Percentiles rank a stretch among this genome's conserved stretches.
These are phyloP conservation scores for Haplosporangium gracile DNA, from an alignment of 192 early-diverging fungal genomes.

Conservation along the genomic window DNA sequence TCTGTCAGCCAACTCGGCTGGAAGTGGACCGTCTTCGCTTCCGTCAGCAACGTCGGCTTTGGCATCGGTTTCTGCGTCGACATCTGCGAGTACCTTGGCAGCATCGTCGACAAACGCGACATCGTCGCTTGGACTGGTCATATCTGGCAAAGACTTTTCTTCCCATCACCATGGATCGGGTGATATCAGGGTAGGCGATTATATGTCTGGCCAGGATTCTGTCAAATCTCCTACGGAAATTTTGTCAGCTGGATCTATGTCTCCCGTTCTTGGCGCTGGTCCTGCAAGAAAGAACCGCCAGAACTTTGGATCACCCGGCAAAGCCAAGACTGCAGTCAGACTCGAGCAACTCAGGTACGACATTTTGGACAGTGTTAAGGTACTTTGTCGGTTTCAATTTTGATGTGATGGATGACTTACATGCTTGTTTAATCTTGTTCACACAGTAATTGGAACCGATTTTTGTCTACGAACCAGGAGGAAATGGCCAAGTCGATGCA, in stretches of 20 bases:
- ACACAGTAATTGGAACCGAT: slow-evolving; percentile 71
- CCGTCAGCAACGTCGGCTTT: slow-evolving; percentile 33
- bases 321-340: slow-evolving; percentile 42
- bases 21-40: neutral
- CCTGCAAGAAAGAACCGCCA: slow-evolving; percentile 42
- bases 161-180: neutral
- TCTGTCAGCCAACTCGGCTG: neutral
- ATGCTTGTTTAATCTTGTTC: neutral
- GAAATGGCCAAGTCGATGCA: slow-evolving; percentile 77
- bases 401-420: neutral
- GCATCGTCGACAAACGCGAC: neutral
- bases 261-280: slow-evolving; percentile 32
- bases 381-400: neutral
- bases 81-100: slow-evolving; percentile 17
- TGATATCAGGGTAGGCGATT: slow-evolving; percentile 10
- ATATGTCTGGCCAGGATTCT: slow-evolving; percentile 3
- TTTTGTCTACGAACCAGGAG: slow-evolving; percentile 72
- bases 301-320: slow-evolving; percentile 50
- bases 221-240: slow-evolving; percentile 34
- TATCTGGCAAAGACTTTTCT: slow-evolving; percentile 16
- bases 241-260: slow-evolving; percentile 34
- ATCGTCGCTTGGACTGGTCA: neutral
- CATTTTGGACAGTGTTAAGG: neutral
- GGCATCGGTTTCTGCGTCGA: slow-evolving; percentile 30
- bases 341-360: slow-evolving; percentile 48